phyloP scores from a whole-genome alignment of 257 asterid genomes.

The Ajuga chamaepitys region DNA sequence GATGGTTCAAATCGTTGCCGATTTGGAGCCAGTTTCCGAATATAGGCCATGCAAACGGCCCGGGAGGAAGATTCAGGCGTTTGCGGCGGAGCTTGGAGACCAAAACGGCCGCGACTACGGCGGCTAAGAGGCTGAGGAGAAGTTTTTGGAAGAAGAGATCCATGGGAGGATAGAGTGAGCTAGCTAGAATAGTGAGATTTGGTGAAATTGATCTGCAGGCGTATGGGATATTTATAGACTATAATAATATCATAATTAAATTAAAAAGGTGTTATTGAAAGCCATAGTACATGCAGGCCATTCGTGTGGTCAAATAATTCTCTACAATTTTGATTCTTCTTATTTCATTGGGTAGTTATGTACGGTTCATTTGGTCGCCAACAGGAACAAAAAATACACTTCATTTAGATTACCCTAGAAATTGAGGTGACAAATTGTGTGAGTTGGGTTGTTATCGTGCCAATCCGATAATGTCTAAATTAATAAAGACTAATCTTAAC shows the following conservation, averaged over 20 bases:
- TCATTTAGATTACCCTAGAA: no score
- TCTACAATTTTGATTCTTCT: no score
- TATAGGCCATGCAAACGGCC: slow-evolving; percentile 54
- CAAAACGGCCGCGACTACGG: slow-evolving; percentile 30
- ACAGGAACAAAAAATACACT: no score
- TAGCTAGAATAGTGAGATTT: background rate
- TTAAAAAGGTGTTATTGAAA: background rate
- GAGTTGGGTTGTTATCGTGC: no score
- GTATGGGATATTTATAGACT: background rate
- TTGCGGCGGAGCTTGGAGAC: slow-evolving; percentile 53
- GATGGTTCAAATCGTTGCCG: slow-evolving; percentile 61
- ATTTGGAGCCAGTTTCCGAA: slow-evolving; percentile 73
- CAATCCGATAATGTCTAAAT: no score
- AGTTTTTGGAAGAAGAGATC: slow-evolving; percentile 53
- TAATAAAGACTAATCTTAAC: no score
- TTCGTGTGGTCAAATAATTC: no score
- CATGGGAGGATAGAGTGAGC: slow-evolving; percentile 18
- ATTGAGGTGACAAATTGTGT: no score
- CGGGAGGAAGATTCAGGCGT: slow-evolving; percentile 56
- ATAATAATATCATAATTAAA: background rate
- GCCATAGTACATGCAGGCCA: no score
- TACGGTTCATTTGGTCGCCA: no score
- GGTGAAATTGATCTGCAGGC: background rate
- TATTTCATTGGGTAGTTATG: no score
- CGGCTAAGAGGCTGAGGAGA: slow-evolving; percentile 46